These are phyloP conservation scores for Kodamaea suecica DNA, from an alignment of 1,139 yeast genomes.

Conservation along the genomic window DNA sequence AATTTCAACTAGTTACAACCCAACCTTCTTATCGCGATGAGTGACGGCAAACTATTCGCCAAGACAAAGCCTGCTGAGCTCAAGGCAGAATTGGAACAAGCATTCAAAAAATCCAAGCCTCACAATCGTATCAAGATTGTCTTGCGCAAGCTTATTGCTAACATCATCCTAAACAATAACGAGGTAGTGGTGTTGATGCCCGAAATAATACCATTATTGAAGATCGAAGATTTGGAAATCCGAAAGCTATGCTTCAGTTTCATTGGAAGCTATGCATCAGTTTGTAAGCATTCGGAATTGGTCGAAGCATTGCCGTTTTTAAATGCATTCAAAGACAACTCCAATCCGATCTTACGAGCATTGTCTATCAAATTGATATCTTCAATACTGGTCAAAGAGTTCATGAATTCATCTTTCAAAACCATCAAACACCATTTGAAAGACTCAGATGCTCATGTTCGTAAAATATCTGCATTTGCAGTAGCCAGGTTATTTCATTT, in stretches of 20 bases:
- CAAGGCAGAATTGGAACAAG: constrained; percentile 52
- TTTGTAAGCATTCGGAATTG: constrained; percentile 49
- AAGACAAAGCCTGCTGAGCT: constrained; percentile 53
- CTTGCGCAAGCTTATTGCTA: constrained; percentile 75
- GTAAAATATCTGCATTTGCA: constrained; percentile 68
- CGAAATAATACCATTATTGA: constrained; percentile 61
- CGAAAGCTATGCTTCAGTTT: constrained; percentile 66
- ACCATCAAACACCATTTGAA: constrained; percentile 33
- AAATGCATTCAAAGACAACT: constrained; percentile 45
- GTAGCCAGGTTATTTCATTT: constrained; percentile 66
- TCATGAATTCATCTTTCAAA: constrained; percentile 33
- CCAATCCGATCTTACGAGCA: constrained; percentile 32
- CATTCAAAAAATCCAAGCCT: constrained; percentile 53
- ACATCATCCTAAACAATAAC: constrained; percentile 75
- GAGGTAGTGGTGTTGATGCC: constrained; percentile 70
- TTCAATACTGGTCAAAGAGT: constrained; percentile 55
- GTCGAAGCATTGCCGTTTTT: constrained; percentile 56
- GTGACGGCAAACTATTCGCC: constrained; percentile 43
- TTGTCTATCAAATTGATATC: constrained; percentile 66
- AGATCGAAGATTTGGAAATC: constrained; percentile 65
- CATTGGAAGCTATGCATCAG: constrained; percentile 55
- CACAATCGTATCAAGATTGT: constrained; percentile 53
- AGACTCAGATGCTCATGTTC: constrained; percentile 58
- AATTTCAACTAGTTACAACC: neutral
- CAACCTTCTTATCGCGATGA: constrained; percentile 22